phyloP scores from a whole-genome alignment of 257 asterid genomes.

The Ehretia macrophylla region DNA sequence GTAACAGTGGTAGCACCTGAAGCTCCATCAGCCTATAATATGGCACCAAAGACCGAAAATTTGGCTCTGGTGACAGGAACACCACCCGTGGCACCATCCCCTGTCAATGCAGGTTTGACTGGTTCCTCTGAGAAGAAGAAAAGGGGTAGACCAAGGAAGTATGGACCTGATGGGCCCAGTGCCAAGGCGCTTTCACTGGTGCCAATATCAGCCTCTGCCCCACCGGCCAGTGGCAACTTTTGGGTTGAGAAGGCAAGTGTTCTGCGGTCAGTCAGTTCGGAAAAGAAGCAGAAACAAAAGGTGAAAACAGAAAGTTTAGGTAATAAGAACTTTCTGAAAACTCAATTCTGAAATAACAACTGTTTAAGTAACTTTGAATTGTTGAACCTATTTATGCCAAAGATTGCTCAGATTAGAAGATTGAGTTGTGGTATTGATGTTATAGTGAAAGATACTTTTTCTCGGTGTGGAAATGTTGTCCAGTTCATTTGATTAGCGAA shows the following conservation, averaged over 20 bases:
- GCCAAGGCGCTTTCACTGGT: conserved; percentile 35
- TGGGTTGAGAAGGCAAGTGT: conserved; percentile 34
- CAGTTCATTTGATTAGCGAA: too few relatives aligned
- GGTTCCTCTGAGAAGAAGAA: conserved; percentile 63
- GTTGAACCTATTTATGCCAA: too few relatives aligned
- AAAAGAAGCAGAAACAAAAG: conserved; percentile 59
- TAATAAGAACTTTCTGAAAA: conserved; percentile 23
- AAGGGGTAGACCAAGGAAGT: conserved; percentile 95
- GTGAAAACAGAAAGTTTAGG: conserved; percentile 68
- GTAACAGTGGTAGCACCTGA: conserved; percentile 47
- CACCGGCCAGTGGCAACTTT: conserved; percentile 39
- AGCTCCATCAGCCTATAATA: conserved; percentile 58
- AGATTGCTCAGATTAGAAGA: too few relatives aligned
- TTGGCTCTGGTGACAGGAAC: conserved; percentile 23
- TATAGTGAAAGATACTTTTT: too few relatives aligned
- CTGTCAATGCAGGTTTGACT: conserved; percentile 16
- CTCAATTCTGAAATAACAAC: too few relatives aligned
- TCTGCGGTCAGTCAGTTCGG: conserved; percentile 34
- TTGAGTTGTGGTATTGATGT: too few relatives aligned
- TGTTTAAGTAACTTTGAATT: too few relatives aligned
- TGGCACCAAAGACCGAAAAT: conserved; percentile 48
- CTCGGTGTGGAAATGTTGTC: too few relatives aligned
- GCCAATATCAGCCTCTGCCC: conserved; percentile 52
- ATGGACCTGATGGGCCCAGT: conserved; percentile 52
- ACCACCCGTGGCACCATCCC: conserved; percentile 18